Conservation (phyloP, 169 alveolate species). For the Plasmodium inui region DNA sequence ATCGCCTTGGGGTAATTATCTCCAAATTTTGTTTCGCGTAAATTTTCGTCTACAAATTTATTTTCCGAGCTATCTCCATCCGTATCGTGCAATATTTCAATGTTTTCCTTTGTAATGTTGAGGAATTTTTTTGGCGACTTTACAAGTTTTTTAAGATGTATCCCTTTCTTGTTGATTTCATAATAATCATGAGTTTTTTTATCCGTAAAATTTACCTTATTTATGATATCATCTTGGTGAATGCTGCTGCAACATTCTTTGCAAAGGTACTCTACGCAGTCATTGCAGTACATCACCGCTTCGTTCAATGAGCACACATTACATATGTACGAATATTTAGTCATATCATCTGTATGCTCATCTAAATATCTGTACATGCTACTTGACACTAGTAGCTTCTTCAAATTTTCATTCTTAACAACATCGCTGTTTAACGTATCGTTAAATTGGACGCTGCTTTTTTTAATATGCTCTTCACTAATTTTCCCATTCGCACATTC, state of each 20-base stretch:
- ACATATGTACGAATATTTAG: constrained; percentile 65
- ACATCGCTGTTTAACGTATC: constrained; percentile 16
- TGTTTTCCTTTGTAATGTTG: constrained; percentile 36
- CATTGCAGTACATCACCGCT: constrained; percentile 68
- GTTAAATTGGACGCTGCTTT: neutral
- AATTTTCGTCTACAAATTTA: neutral
- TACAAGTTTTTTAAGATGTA: constrained; percentile 49
- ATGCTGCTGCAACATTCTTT: constrained; percentile 40
- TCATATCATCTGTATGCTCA: constrained; percentile 37
- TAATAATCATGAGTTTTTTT: constrained; percentile 46
- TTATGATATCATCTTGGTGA: constrained; percentile 28
- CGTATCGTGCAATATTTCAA: constrained; percentile 18
- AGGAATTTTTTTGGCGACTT: constrained; percentile 50
- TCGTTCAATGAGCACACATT: constrained; percentile 64
- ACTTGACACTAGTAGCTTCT: constrained; percentile 14
- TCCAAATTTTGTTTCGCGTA: neutral
- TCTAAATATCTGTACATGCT: constrained; percentile 40
- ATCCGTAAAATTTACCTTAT: constrained; percentile 11
- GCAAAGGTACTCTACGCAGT: constrained; percentile 70
- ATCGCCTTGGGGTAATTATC: neutral
- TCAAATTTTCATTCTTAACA: constrained; percentile 37
- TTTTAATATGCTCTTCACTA: constrained; percentile 4
- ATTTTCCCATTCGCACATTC: neutral
- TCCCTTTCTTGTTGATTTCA: constrained; percentile 29
- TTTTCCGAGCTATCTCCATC: constrained; percentile 37